Percentiles rank a stretch among this genome's conserved stretches.
Evolutionary conservation across 164 flowering plant species (phyloP).

Genomic region (Protea cynaroides): DNA sequence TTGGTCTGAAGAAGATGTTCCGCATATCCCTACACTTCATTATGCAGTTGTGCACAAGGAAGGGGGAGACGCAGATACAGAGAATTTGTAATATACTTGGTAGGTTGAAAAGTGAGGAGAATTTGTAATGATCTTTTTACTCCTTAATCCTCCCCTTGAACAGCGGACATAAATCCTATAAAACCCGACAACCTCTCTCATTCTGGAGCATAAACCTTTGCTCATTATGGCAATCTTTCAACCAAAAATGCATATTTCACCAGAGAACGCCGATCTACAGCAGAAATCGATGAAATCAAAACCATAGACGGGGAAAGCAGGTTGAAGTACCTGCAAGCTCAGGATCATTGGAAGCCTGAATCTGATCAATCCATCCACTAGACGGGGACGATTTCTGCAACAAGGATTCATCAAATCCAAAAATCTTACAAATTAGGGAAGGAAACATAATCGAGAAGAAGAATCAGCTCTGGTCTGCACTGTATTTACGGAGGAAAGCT

Average conservation of each 20-base stretch:
- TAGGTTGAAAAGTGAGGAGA: too few species aligned
- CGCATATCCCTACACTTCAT: slow-evolving; percentile 61
- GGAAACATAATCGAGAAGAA: slow-evolving; percentile 87
- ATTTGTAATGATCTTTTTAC: too few species aligned
- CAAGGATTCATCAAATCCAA: slow-evolving; percentile 55
- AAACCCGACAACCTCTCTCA: slow-evolving; percentile 31
- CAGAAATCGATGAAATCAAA: slow-evolving; percentile 42
- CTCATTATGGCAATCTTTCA: slow-evolving; percentile 83
- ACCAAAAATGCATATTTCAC: slow-evolving; percentile 71
- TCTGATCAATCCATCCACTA: slow-evolving; percentile 59
- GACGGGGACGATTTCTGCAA: slow-evolving; percentile 11
- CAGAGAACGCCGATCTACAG: slow-evolving; percentile 55
- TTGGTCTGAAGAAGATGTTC: too few species aligned
- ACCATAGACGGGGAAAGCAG: slow-evolving; percentile 60
- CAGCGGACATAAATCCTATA: slow-evolving; percentile 54
- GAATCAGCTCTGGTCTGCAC: slow-evolving; percentile 61
- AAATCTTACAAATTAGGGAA: slow-evolving; percentile 57
- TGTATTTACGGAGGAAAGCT: slow-evolving; percentile 48
- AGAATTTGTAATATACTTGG: too few species aligned
- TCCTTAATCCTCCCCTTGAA: slow-evolving; percentile 48
- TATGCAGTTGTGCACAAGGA: too few species aligned
- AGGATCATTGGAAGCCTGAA: slow-evolving; percentile 28
- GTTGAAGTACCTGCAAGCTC: slow-evolving; percentile 26
- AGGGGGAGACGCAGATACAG: too few species aligned
- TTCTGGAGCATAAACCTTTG: slow-evolving; percentile 41